These are phyloP conservation scores for Besnoitia besnoiti DNA, from an alignment of 169 alveolate genomes.

Conservation along the genomic window DNA sequence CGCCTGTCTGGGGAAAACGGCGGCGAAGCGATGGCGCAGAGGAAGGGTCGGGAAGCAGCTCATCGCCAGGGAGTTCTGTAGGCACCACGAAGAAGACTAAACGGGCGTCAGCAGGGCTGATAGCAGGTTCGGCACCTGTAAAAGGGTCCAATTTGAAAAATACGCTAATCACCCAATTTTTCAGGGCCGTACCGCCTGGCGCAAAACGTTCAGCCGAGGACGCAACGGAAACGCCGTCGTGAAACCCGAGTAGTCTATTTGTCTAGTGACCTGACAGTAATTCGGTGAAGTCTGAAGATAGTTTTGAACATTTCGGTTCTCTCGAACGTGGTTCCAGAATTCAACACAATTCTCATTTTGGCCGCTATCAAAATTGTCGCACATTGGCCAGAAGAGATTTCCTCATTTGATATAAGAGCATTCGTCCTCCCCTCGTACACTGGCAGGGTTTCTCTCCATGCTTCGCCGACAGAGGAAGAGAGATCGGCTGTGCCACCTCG, in stretches of 20 bases:
- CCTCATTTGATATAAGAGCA: no score
- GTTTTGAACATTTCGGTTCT: background rate
- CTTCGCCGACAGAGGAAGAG: no score
- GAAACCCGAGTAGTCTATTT: background rate
- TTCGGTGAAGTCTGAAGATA: background rate
- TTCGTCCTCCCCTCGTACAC: no score
- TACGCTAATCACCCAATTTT: conserved; percentile 3
- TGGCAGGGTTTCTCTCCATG: no score
- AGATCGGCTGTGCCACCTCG: no score
- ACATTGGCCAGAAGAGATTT: no score
- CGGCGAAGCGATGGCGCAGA: background rate
- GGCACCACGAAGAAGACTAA: conserved; percentile 29
- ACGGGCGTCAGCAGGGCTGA: conserved; percentile 7
- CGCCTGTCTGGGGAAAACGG: background rate
- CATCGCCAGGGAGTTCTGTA: background rate
- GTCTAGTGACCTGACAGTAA: background rate
- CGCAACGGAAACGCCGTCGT: background rate
- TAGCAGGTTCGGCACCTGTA: background rate
- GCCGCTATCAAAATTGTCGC: no score
- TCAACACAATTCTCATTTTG: background rate
- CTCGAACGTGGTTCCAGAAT: background rate
- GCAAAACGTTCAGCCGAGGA: background rate
- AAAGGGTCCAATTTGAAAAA: background rate
- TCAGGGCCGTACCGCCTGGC: conserved; percentile 14
- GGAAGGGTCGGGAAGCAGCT: background rate